These are phyloP conservation scores for Podosphaera fusca DNA, from an alignment of 2,329 filamentous ascomycete genomes.

Conservation along the genomic window DNA sequence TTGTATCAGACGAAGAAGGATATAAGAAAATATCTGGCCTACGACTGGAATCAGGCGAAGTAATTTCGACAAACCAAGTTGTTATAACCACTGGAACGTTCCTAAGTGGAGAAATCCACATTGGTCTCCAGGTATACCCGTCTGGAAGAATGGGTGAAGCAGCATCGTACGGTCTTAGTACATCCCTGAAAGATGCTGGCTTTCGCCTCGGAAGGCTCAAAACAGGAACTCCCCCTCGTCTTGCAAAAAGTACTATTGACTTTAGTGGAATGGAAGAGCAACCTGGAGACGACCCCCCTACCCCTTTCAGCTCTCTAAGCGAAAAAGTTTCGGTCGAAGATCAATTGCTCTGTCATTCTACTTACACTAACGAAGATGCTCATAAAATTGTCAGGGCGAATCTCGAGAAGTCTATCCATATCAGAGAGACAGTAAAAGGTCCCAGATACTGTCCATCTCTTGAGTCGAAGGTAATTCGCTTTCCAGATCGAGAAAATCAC, in stretches of 20 bases:
- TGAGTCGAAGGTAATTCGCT: constrained; percentile 82
- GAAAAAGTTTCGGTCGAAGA: constrained; percentile 51
- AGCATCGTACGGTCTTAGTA: constrained; percentile 78
- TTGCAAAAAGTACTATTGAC: constrained; percentile 65
- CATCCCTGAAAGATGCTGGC: constrained; percentile 67
- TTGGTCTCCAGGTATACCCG: constrained; percentile 63
- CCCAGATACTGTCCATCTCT: constrained; percentile 89
- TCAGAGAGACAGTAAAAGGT: constrained; percentile 81
- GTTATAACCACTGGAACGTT: constrained; percentile 96
- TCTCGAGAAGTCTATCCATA: constrained; percentile 89
- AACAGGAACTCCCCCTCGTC: constrained; percentile 79
- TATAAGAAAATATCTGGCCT: constrained; percentile 65
- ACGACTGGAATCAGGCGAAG: constrained; percentile 63
- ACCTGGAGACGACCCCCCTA: constrained; percentile 61
- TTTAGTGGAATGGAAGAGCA: constrained; percentile 51
- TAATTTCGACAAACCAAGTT: constrained; percentile 58
- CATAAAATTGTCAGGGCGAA: constrained; percentile 73
- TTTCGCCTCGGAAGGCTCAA: constrained; percentile 80
- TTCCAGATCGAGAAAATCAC: constrained; percentile 56
- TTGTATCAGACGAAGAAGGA: constrained; percentile 35
- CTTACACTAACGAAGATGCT: constrained; percentile 61
- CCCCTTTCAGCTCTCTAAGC: constrained; percentile 82
- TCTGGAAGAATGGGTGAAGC: constrained; percentile 85
- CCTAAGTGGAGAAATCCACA: constrained; percentile 85
- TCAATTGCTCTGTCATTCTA: constrained; percentile 70